A percentile compares a stretch with the other conserved stretches of the same genome.
Conservation (phyloP, 2,329 filamentous ascomycete species). For the Phoma herbarum region DNA sequence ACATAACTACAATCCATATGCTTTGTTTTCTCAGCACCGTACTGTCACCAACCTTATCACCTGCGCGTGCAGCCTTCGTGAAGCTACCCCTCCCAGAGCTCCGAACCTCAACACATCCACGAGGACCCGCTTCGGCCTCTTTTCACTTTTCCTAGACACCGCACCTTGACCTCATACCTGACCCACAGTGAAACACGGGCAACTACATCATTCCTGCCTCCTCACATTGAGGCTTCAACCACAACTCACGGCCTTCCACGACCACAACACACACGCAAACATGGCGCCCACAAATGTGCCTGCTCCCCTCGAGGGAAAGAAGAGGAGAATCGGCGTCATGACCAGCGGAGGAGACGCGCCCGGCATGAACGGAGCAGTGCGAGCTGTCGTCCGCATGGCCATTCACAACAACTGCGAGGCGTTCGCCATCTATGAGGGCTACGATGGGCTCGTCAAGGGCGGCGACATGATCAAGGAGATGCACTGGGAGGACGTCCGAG, state of each 20-base stretch:
- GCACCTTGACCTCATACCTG: slow-evolving; percentile 39
- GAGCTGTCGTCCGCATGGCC: slow-evolving; percentile 89
- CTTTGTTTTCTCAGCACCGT: slow-evolving; percentile 5
- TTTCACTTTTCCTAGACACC: slow-evolving; percentile 27
- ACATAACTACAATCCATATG: slow-evolving; percentile 2
- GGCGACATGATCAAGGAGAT: slow-evolving; percentile 88
- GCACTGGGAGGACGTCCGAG: slow-evolving; percentile 92
- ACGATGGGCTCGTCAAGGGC: slow-evolving; percentile 91
- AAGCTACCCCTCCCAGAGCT: slow-evolving; percentile 29
- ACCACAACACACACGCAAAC: slow-evolving; percentile 12
- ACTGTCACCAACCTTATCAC: slow-evolving; percentile 1
- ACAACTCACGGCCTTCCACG: slow-evolving; percentile 14
- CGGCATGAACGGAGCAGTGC: slow-evolving; percentile 92
- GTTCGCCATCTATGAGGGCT: slow-evolving; percentile 79
- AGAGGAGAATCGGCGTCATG: slow-evolving; percentile 83
- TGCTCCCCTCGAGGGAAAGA: slow-evolving; percentile 56
- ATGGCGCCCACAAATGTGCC: slow-evolving; percentile 47
- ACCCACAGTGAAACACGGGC: slow-evolving; percentile 28
- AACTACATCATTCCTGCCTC: slow-evolving; percentile 18
- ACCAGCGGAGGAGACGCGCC: slow-evolving; percentile 94
- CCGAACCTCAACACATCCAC: slow-evolving; percentile 32
- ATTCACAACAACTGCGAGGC: slow-evolving; percentile 73
- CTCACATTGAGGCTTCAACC: slow-evolving; percentile 11
- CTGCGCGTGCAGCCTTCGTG: slow-evolving; percentile 6
- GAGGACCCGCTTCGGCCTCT: slow-evolving; percentile 33